Percentiles rank a stretch among this genome's conserved stretches.
Evolutionary conservation across 2,329 filamentous ascomycete species (phyloP).

Genomic region (Nemania diffusa): DNA sequence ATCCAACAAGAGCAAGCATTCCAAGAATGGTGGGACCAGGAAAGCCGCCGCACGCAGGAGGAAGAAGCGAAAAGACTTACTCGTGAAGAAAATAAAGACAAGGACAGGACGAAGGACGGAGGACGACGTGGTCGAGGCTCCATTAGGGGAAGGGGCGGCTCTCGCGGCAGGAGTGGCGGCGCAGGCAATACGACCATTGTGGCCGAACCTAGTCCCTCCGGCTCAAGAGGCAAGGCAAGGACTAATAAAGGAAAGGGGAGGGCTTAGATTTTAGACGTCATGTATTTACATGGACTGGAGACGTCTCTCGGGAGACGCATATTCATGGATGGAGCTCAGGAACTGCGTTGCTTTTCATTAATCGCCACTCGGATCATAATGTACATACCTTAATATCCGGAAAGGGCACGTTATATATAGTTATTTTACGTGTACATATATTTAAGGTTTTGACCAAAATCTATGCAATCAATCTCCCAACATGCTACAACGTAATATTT

Average conservation of each 20-base stretch:
- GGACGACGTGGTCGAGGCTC: conserved; percentile 28
- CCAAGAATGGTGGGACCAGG: conserved; percentile 94
- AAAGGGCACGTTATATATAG: not conserved
- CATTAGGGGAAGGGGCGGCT: conserved; percentile 22
- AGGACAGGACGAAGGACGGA: conserved; percentile 41
- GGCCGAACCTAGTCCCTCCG: conserved; percentile 27
- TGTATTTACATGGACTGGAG: conserved; percentile 16
- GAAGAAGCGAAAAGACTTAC: conserved; percentile 61
- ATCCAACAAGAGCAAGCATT: conserved; percentile 98
- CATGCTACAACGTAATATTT: no score
- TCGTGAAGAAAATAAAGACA: conserved; percentile 55
- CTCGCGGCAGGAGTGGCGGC: conserved; percentile 16
- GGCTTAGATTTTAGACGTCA: conserved; percentile 32
- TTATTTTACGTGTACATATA: conserved; percentile 18
- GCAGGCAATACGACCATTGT: not conserved
- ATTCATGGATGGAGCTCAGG: conserved; percentile 22
- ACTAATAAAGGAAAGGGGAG: conserved; percentile 34
- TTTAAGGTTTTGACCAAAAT: not conserved
- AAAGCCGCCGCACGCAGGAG: conserved; percentile 77
- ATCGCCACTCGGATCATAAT: not conserved
- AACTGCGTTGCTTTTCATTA: not conserved
- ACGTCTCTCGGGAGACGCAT: conserved; percentile 30
- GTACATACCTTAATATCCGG: not conserved
- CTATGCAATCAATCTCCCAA: not conserved
- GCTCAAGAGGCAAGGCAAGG: conserved; percentile 24